Base-by-base conservation (phyloP, 768 basidiomycete species). In the Kwoniella mangroviensis region DNA sequence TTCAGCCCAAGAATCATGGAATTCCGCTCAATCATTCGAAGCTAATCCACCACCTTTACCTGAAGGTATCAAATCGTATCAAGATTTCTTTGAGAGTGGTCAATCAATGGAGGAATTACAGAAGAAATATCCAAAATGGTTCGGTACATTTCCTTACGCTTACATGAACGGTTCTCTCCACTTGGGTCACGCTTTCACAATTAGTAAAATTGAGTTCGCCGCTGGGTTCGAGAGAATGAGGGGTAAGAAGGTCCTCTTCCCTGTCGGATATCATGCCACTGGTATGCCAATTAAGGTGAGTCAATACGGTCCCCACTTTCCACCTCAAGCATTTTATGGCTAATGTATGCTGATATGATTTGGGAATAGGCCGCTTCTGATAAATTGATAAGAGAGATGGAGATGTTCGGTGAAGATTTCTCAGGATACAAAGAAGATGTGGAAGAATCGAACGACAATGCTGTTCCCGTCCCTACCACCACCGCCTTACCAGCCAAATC, bases 131-230 rank as follows among this genome's bases (percentile, higher is more conserved):
- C 95, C 95, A 21, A 98, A 98, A 86, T 98, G 95, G 93, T 92
- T 98, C 81, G 97, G 96, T 64, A 97, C 90, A 84, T 96, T 91
- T 84, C 95, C 95, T 62, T 97, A 86, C 85, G 92, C 94, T 1
- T 99, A 99, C 87, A 98, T 98, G 94, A 99, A 99, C 79, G 97
- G 97, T 55, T 92, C 91, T 75, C 86, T 98, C 75, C 97, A 99
- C 84, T 87, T 98, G 26, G 97, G 97, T 24, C 97, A 99, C 84
- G 96, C 92, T 0, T 99, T 99, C 85, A 95, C 94, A 51, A 93
- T 98, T 84, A 94, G 93, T 66, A 99, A 99, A 85, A 90, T 98
- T 82, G 97, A 99, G 82, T 99, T 98, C 77, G 89, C 90, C 0
- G 91, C 96, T 43, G 97, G 97, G 34, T 98, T 92, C 84, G 90